These are phyloP conservation scores for Effrenium voratum DNA, from an alignment of 73 alveolate species.

Conservation along the genomic window DNA sequence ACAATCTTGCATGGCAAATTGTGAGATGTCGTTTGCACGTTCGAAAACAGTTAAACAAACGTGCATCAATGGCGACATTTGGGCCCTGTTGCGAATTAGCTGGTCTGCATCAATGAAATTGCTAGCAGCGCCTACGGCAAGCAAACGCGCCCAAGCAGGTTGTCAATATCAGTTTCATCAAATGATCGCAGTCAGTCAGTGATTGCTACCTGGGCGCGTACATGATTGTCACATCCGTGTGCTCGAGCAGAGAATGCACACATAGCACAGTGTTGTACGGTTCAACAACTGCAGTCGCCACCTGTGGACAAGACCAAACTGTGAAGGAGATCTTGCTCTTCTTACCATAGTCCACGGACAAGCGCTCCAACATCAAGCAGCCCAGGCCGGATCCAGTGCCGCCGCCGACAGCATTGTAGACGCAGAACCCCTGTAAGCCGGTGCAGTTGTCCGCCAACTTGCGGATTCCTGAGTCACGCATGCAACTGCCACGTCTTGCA, in stretches of 20 bases:
- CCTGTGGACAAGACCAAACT: too few species aligned
- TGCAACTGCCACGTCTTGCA: too few species aligned
- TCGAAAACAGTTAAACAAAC: neutral
- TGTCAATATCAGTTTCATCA: neutral
- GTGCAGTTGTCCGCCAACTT: too few species aligned
- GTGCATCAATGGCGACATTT: neutral
- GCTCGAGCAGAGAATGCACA: slow-evolving; percentile 95
- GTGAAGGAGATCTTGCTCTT: too few species aligned
- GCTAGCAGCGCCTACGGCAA: slow-evolving; percentile 98
- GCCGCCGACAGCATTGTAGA: too few species aligned
- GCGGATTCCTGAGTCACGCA: too few species aligned
- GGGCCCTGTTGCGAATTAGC: neutral
- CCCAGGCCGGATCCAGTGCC: too few species aligned
- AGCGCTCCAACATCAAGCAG: too few species aligned
- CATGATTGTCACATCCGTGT: slow-evolving; percentile 97
- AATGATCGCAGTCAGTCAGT: neutral
- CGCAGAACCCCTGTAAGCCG: too few species aligned
- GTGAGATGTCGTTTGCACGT: neutral
- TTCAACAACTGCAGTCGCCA: too few species aligned
- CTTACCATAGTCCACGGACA: too few species aligned
- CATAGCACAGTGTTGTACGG: too few species aligned
- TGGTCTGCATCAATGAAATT: slow-evolving; percentile 49
- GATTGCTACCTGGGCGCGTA: neutral
- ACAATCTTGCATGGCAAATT: neutral
- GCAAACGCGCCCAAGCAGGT: slow-evolving; percentile 98